Evolutionary conservation across 208 protist genomes (phyloP).

Genomic region (Leishmania major): DNA sequence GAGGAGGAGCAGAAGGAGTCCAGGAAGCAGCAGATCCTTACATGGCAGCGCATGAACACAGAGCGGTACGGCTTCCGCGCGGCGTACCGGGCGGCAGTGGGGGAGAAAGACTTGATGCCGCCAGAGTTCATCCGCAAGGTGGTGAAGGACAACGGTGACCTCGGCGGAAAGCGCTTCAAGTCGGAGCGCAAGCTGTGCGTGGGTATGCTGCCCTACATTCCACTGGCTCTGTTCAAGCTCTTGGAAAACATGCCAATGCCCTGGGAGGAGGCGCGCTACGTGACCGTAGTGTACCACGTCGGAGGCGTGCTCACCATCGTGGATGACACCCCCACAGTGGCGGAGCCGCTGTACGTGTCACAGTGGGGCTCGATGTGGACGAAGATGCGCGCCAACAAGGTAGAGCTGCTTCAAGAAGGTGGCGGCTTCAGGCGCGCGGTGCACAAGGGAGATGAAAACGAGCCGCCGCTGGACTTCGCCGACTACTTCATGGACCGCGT

Average conservation of each 20-base stretch:
- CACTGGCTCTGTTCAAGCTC: conserved; percentile 99
- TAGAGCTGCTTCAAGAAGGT: conserved; percentile 76
- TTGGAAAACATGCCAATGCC: conserved; percentile 99
- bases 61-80: conserved; percentile 71
- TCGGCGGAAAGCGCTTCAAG: conserved; percentile 98
- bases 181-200: conserved; percentile 99
- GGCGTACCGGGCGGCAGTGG: conserved; percentile 65
- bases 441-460: conserved; percentile 99
- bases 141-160: conserved; percentile 99
- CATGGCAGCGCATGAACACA: conserved; percentile 79
- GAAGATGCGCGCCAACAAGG: conserved; percentile 99
- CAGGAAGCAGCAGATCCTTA: conserved; percentile 44
- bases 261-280: conserved; percentile 96
- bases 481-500: conserved; percentile 99
- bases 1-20: conserved; percentile 46
- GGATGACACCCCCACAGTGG: conserved; percentile 99
- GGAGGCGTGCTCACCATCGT: conserved; percentile 99
- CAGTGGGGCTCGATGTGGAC: conserved; percentile 99
- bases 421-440: conserved; percentile 95
- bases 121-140: conserved; percentile 99
- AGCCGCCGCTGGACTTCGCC: conserved; percentile 99
- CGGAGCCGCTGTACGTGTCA: conserved; percentile 99
- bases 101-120: conserved; percentile 90
- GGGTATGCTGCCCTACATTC: conserved; percentile 99
- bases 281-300: conserved; percentile 99